Conservation (phyloP, 2,329 filamentous ascomycete species). For the Colletotrichum salicis region DNA sequence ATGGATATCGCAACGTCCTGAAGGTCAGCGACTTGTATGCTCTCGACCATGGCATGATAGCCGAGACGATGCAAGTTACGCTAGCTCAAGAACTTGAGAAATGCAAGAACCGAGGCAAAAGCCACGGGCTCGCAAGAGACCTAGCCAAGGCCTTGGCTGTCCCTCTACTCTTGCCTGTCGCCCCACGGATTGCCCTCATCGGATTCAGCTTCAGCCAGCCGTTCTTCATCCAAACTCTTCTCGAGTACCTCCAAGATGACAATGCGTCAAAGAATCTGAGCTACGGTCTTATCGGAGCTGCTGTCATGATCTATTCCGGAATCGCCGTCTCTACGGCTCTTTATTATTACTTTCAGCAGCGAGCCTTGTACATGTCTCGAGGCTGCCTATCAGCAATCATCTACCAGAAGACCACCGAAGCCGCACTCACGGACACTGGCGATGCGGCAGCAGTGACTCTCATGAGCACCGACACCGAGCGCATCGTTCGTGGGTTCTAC, state of each 20-base stretch:
- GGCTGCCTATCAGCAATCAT: conserved; percentile 44
- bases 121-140: conserved; percentile 43
- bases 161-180: conserved; percentile 47
- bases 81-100: conserved; percentile 35
- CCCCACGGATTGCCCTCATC: conserved; percentile 49
- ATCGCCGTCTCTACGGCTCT: conserved; percentile 47
- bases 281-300: conserved; percentile 48
- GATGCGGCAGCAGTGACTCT: conserved; percentile 49
- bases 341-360: conserved; percentile 45
- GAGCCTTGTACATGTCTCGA: conserved; percentile 43
- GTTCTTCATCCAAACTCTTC: conserved; percentile 52
- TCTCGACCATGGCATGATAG: conserved; percentile 44
- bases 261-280: conserved; percentile 39
- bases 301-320: conserved; percentile 44
- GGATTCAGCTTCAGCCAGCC: conserved; percentile 56
- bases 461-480: conserved; percentile 52
- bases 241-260: conserved; percentile 46
- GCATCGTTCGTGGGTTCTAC: conserved; percentile 44
- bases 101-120: conserved; percentile 27
- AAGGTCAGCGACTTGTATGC: conserved; percentile 45
- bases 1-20: conserved; percentile 46
- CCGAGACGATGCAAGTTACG: conserved; percentile 35
- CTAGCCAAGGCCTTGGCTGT: conserved; percentile 44
- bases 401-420: conserved; percentile 45
- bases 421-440: conserved; percentile 38